phyloP scores from a whole-genome alignment of 192 early-diverging fungal species.

The Umbelopsis sp. region DNA sequence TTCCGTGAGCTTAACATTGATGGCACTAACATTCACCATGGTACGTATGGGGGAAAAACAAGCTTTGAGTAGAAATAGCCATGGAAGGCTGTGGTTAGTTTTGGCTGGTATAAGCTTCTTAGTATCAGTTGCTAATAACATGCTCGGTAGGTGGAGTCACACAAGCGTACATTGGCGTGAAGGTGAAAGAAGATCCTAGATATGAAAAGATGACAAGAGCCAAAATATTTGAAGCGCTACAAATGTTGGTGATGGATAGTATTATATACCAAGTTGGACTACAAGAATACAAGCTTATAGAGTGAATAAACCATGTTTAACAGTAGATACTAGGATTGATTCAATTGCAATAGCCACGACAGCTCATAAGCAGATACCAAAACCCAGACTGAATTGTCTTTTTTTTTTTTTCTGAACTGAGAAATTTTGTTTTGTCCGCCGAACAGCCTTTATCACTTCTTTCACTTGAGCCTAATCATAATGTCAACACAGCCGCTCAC shows the following conservation, averaged over 20 bases:
- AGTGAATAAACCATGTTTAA: background rate
- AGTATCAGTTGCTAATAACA: background rate
- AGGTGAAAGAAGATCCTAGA: background rate
- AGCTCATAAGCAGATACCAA: no score
- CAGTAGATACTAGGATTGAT: no score
- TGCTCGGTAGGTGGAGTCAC: background rate
- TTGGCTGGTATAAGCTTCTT: no score
- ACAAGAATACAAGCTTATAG: background rate
- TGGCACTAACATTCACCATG: background rate
- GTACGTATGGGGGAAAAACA: background rate
- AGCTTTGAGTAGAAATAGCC: background rate
- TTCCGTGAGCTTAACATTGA: background rate
- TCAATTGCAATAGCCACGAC: no score
- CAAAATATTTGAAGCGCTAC: background rate
- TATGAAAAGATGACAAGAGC: background rate
- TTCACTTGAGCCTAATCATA: background rate
- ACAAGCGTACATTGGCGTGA: background rate
- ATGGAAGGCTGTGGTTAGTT: no score
- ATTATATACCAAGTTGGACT: background rate
- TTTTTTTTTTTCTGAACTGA: no score
- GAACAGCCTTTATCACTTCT: no score
- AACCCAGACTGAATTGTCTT: no score
- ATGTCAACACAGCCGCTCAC: conserved; percentile 18
- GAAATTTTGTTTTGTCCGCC: background rate
- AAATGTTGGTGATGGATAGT: conserved; percentile 3